A percentile compares a stretch with the other conserved stretches of the same genome.
These are phyloP conservation scores for Malus fusca DNA, from an alignment of 306 rosid species.

Conservation along the genomic window DNA sequence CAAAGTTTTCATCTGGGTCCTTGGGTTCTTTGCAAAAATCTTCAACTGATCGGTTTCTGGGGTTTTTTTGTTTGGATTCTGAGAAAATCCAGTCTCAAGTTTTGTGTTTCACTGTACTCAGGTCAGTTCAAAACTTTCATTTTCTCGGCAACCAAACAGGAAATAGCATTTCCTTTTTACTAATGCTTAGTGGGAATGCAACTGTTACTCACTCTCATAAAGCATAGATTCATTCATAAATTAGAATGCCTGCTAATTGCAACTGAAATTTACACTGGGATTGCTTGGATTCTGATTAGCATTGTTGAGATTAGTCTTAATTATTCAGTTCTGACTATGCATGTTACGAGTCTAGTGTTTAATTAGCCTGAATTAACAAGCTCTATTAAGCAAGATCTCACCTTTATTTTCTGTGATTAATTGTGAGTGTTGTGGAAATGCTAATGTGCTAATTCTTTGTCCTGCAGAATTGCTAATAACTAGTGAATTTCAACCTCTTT, in stretches of 20 bases:
- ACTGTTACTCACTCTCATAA: background rate
- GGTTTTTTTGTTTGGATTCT: conserved; percentile 12
- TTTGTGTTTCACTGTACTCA: background rate
- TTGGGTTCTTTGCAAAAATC: background rate
- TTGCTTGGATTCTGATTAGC: background rate
- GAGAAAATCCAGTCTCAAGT: background rate
- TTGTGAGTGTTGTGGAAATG: background rate
- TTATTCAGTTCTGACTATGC: background rate
- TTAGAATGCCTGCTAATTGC: background rate
- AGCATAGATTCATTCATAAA: background rate
- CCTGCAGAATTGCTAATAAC: background rate
- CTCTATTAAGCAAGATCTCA: background rate
- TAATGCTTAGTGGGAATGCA: background rate
- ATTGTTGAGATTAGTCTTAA: background rate
- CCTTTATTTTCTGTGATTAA: background rate
- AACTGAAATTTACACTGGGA: background rate
- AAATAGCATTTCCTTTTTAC: background rate
- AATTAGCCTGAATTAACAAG: background rate
- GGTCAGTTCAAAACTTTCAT: conserved; percentile 23
- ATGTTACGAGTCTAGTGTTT: background rate
- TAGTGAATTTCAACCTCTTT: background rate
- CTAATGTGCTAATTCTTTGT: background rate
- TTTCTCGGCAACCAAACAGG: conserved; percentile 2
- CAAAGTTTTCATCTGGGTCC: background rate
- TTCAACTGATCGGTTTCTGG: background rate